A percentile compares a stretch with the other conserved stretches of the same genome.
These are phyloP conservation scores for Rhododendron kiyosumense DNA, from an alignment of 148 eudicot genomes.

Conservation along the genomic window DNA sequence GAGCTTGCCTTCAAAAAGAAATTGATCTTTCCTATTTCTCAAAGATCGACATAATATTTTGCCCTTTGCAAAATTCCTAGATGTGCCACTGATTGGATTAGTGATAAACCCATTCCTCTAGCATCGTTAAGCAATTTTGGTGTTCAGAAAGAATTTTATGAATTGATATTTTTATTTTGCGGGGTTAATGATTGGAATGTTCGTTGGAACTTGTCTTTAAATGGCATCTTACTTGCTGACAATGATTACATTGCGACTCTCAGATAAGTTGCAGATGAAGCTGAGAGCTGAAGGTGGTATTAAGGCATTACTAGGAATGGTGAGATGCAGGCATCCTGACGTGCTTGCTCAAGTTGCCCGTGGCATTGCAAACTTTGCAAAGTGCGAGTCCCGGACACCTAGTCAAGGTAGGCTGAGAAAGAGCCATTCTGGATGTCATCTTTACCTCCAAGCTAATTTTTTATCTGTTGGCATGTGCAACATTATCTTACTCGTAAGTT, in stretches of 20 bases:
- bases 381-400: slow-evolving; percentile 85
- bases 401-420: slow-evolving; percentile 55
- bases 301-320: slow-evolving; percentile 83
- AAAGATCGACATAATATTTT: not conserved
- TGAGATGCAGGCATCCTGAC: slow-evolving; percentile 81
- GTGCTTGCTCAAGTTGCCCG: slow-evolving; percentile 98
- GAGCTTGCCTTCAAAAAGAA: not conserved
- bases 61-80: not conserved
- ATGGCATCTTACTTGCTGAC: not conserved
- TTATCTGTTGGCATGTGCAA: not conserved
- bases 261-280: slow-evolving; percentile 76
- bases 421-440: not conserved
- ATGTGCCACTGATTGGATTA: not conserved
- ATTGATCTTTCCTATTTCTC: not conserved
- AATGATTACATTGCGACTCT: not conserved
- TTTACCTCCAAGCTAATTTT: not conserved
- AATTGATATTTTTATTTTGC: not conserved
- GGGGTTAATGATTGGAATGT: not conserved
- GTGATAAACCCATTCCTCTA: not conserved
- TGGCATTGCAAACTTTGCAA: slow-evolving; percentile 92
- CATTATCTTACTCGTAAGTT: not conserved
- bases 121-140: not conserved
- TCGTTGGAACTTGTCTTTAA: not conserved
- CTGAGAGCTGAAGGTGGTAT: slow-evolving; percentile 89
- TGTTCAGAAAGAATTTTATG: not conserved